These are phyloP conservation scores for Populus nigra DNA, from an alignment of 345 rosid genomes.

Conservation along the genomic window DNA sequence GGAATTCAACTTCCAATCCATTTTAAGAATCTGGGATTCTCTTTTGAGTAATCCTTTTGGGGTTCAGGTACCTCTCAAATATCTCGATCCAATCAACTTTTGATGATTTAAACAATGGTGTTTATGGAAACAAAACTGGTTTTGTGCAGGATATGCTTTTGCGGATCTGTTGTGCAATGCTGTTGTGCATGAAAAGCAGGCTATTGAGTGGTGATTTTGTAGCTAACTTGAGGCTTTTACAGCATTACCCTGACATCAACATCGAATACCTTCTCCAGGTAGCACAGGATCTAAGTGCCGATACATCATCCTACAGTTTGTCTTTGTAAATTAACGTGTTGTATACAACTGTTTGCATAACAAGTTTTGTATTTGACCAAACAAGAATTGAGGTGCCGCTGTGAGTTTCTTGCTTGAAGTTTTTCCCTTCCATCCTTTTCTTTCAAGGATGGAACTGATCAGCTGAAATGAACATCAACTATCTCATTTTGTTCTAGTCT, in stretches of 20 bases:
- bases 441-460: not conserved
- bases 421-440: not conserved
- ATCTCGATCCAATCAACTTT: not conserved
- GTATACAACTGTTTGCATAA: not conserved
- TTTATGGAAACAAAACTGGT: not conserved
- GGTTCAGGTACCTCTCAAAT: slow-evolving; percentile 43
- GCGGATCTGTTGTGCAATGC: slow-evolving; percentile 68
- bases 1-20: slow-evolving; percentile 59
- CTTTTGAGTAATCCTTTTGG: slow-evolving; percentile 63
- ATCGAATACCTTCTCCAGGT: slow-evolving; percentile 55
- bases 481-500: not conserved
- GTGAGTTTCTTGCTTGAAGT: not conserved
- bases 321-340: slow-evolving; percentile 22
- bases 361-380: not conserved
- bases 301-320: slow-evolving; percentile 38
- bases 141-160: slow-evolving; percentile 68
- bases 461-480: not conserved
- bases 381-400: not conserved
- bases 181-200: slow-evolving; percentile 51
- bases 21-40: slow-evolving; percentile 76
- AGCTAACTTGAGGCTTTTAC: slow-evolving; percentile 60
- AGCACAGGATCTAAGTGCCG: slow-evolving; percentile 55
- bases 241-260: slow-evolving; percentile 55
- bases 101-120: not conserved
- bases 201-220: slow-evolving; percentile 58